Base-by-base conservation (phyloP, 805 yeast species). In the Yamadazyma tumulicola region DNA sequence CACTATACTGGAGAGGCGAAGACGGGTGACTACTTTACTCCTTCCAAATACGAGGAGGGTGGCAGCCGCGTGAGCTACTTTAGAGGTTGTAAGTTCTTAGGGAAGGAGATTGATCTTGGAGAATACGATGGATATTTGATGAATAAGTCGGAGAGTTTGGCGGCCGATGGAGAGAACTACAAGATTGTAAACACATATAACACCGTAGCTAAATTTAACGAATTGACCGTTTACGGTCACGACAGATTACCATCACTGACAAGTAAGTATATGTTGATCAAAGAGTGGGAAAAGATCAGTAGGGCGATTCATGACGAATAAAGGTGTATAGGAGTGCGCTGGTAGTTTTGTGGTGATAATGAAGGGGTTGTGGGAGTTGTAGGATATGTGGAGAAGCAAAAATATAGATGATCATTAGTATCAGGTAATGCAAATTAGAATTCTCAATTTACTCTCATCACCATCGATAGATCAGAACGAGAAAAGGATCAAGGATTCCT, bases 41-140 rank as follows among this genome's bases (percentile, higher is more conserved):
- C 59, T 6, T 47, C 64, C 12, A 61, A 59, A 23, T 35, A 42
- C 7, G 27, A 16, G 6, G 57, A 53, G 35, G 47, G 40, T 15
- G 33, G 40, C 15, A 38, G 35, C 2, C 42, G 42, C 4, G 41
- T 51, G 2, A 58, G 62, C 4, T 61, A 54, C 43, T 63, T 60
- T 34, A 46, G 69, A 46, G 69, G 69, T 2, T 51, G 61, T 36
- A 58, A 52, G 39, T 43, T 63, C 14, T 47, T 59, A 6, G 67
- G 67, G 1, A 41, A 39, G 11, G 26, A 36, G 6, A 29, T 56
- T 5, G 46, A 45, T 7, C 36, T 55, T 2, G 19, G 39, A 9
- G 31, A 45, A 5, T 42, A 47, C 35, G 39, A 33, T 2, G 66
- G 64, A 4, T 60, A 55, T 39, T 28, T 63, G 3, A 28, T 59